phyloP scores from a whole-genome alignment of 2,329 filamentous ascomycete species.

The Pseudopithomyces chartarum region DNA sequence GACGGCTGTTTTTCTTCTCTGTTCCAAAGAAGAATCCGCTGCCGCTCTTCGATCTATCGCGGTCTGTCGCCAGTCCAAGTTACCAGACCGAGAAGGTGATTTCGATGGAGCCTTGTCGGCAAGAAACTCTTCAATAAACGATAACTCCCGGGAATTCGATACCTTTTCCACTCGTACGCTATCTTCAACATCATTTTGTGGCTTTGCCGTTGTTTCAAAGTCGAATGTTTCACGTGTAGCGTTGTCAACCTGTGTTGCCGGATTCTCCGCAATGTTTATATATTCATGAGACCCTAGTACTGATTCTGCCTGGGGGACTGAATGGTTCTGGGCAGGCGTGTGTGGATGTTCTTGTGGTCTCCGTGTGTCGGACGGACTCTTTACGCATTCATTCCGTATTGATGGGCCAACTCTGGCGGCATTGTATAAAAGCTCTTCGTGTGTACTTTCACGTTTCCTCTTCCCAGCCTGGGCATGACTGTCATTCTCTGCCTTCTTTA shows the following conservation, averaged over 20 bases:
- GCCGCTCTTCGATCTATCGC: constrained; percentile 17
- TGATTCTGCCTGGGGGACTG: neutral
- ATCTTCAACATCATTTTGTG: no score
- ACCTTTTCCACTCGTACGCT: constrained; percentile 5
- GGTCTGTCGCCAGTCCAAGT: constrained; percentile 33
- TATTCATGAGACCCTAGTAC: neutral
- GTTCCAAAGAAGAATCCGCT: neutral
- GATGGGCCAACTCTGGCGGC: constrained; percentile 21
- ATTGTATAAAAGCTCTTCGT: constrained; percentile 22
- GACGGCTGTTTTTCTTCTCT: constrained; percentile 3
- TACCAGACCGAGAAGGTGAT: neutral
- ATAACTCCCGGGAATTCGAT: constrained; percentile 16
- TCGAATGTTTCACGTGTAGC: neutral
- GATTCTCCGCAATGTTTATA: neutral
- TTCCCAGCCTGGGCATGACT: neutral
- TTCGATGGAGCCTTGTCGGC: constrained; percentile 11
- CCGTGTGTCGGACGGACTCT: constrained; percentile 40
- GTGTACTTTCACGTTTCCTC: constrained; percentile 13
- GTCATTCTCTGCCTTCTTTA: constrained; percentile 20
- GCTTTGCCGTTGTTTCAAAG: neutral
- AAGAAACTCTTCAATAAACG: constrained; percentile 33
- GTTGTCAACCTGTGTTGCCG: neutral
- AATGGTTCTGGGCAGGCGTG: neutral
- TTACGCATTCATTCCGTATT: constrained; percentile 22
- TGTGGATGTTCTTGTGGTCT: constrained; percentile 19